Conservation (phyloP, 169 alveolate genomes). For the Plasmodium falciparum region DNA sequence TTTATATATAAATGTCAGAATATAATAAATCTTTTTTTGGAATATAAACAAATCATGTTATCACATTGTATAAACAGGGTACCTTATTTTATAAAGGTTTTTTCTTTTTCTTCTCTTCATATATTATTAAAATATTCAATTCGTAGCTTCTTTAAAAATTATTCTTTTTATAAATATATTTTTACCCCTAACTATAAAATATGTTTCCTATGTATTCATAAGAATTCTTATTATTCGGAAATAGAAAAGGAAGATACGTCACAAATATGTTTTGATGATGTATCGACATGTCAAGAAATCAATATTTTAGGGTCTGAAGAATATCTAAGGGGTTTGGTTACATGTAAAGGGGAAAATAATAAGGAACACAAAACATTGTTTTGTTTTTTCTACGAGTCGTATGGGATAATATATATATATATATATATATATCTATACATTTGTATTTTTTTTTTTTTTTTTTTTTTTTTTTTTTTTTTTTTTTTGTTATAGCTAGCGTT, state of each 20-base stretch:
- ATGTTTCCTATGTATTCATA: constrained; percentile 6
- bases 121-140: constrained; percentile 42
- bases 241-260: background rate
- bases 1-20: constrained; percentile 11
- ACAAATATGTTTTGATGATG: too few species aligned
- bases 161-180: constrained; percentile 45
- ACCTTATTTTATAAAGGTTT: constrained; percentile 43
- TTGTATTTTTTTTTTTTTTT: background rate
- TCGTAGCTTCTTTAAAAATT: constrained; percentile 35
- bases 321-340: background rate
- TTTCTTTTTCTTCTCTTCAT: constrained; percentile 42
- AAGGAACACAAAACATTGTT: background rate
- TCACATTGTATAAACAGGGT: constrained; percentile 45
- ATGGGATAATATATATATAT: background rate
- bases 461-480: background rate
- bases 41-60: constrained; percentile 43
- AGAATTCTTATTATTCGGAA: background rate
- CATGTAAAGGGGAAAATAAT: background rate
- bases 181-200: constrained; percentile 39
- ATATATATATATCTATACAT: background rate
- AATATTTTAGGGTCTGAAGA: too few species aligned
- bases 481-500: constrained; percentile 3
- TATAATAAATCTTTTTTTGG: constrained; percentile 37
- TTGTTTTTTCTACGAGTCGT: background rate
- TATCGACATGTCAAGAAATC: too few species aligned